These are phyloP conservation scores for Erodium moschatum DNA, from an alignment of 441 rosid species.

Conservation along the genomic window DNA sequence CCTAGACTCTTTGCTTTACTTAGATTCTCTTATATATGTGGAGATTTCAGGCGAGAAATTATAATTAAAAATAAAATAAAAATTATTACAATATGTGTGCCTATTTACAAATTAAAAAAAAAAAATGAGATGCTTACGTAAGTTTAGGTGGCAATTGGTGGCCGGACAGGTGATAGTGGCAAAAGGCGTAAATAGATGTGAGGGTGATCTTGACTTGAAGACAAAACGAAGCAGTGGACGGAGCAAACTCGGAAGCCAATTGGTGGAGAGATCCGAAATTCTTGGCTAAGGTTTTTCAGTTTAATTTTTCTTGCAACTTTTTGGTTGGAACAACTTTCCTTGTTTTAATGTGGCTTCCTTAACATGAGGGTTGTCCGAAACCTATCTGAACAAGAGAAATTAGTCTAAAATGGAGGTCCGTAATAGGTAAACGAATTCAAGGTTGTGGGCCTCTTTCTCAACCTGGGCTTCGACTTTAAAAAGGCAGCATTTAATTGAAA, in stretches of 20 bases:
- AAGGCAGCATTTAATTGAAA: too few species aligned
- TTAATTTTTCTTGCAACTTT: not conserved
- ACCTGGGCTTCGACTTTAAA: not conserved
- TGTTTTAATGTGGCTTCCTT: not conserved
- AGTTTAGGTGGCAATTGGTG: not conserved
- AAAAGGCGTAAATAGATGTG: not conserved
- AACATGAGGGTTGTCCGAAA: not conserved
- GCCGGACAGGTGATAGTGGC: not conserved
- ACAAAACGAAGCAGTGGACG: too few species aligned
- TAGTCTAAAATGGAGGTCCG: not conserved
- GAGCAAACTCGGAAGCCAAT: not conserved
- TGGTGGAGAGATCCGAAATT: not conserved
- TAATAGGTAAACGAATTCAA: not conserved
- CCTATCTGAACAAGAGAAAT: not conserved
- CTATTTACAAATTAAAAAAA: not conserved
- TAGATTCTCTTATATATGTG: not conserved
- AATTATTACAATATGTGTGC: not conserved
- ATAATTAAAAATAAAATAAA: not conserved
- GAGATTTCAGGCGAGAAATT: not conserved
- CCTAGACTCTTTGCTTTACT: conserved; percentile 1
- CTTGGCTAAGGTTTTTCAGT: not conserved
- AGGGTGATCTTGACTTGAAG: not conserved
- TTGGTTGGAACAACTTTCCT: conserved; percentile 2
- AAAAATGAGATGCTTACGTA: not conserved
- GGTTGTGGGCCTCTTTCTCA: not conserved